Percentiles rank a stretch among this genome's conserved stretches.
phyloP scores from a whole-genome alignment of 352 stramenopile genomes.

The Phytophthora colocasiae region DNA sequence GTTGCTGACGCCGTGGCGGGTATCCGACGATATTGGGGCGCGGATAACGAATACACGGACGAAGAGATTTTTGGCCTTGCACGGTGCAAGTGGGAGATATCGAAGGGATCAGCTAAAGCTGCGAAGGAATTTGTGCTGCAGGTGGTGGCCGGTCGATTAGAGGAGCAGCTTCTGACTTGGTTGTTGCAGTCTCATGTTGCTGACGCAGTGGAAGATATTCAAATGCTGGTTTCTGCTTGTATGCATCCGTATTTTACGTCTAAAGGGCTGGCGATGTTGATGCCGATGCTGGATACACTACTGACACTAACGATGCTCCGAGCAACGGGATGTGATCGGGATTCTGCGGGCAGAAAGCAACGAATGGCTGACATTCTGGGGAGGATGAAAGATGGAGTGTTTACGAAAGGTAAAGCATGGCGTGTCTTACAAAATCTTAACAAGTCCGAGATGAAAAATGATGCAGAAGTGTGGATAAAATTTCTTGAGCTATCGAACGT shows the following conservation, averaged over 20 bases:
- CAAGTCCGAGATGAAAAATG: neutral
- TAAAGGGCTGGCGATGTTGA: slow-evolving; percentile 8
- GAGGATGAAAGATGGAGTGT: neutral
- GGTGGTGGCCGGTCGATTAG: slow-evolving; percentile 33
- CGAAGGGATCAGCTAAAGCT: neutral
- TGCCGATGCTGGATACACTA: slow-evolving; percentile 18
- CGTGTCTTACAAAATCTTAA: slow-evolving; percentile 12
- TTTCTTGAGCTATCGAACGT: slow-evolving; percentile 33
- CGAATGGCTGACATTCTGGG: slow-evolving; percentile 15
- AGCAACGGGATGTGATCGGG: slow-evolving; percentile 26
- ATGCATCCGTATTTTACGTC: slow-evolving; percentile 13
- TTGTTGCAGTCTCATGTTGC: slow-evolving; percentile 42
- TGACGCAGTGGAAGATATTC: slow-evolving; percentile 37
- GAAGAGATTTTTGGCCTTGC: slow-evolving; percentile 31
- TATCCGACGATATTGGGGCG: slow-evolving; percentile 28
- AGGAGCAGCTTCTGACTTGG: slow-evolving; percentile 37
- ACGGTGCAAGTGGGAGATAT: slow-evolving; percentile 22
- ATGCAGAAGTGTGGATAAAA: slow-evolving; percentile 15
- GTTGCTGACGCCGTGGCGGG: slow-evolving; percentile 8
- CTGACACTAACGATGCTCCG: slow-evolving; percentile 13
- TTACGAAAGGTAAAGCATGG: slow-evolving; percentile 7
- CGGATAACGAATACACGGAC: neutral
- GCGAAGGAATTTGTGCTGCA: slow-evolving; percentile 29
- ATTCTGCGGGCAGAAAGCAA: slow-evolving; percentile 3
- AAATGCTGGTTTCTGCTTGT: slow-evolving; percentile 19